phyloP scores from a whole-genome alignment of 768 basidiomycete species.

The Russula brevipes region DNA sequence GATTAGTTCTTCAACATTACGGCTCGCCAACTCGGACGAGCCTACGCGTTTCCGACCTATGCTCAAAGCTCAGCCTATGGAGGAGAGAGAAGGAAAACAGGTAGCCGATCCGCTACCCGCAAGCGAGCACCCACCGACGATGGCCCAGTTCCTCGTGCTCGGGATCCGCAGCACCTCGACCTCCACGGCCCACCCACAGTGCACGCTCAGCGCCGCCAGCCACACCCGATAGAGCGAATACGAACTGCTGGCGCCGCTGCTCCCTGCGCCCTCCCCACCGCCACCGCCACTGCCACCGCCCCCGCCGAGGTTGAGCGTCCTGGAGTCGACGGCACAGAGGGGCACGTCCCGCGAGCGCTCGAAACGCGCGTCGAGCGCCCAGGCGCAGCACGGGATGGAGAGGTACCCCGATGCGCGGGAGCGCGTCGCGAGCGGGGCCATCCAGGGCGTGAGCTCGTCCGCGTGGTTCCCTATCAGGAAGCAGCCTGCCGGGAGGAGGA shows the following conservation, averaged over 20 bases:
- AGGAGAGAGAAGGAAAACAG: background rate
- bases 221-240: conserved; percentile 85
- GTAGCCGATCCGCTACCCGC: background rate
- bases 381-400: conserved; percentile 89
- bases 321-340: conserved; percentile 29
- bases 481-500: conserved; percentile 39
- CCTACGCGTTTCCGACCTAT: conserved; percentile 34
- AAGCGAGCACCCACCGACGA: conserved; percentile 53
- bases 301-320: conserved; percentile 56
- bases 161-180: conserved; percentile 85
- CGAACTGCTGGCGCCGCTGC: conserved; percentile 47
- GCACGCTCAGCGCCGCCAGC: conserved; percentile 65
- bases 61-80: background rate
- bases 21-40: conserved; percentile 33
- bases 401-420: conserved; percentile 60
- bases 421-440: conserved; percentile 72
- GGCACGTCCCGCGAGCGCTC: conserved; percentile 42
- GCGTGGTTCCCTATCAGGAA: conserved; percentile 96
- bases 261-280: conserved; percentile 47
- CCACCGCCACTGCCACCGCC: no score
- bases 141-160: conserved; percentile 89
- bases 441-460: conserved; percentile 94
- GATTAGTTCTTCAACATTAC: conserved; percentile 51
- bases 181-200: conserved; percentile 85
- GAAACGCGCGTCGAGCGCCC: conserved; percentile 67